Conservation (phyloP, 345 rosid genomes). For the Heritiera littoralis region DNA sequence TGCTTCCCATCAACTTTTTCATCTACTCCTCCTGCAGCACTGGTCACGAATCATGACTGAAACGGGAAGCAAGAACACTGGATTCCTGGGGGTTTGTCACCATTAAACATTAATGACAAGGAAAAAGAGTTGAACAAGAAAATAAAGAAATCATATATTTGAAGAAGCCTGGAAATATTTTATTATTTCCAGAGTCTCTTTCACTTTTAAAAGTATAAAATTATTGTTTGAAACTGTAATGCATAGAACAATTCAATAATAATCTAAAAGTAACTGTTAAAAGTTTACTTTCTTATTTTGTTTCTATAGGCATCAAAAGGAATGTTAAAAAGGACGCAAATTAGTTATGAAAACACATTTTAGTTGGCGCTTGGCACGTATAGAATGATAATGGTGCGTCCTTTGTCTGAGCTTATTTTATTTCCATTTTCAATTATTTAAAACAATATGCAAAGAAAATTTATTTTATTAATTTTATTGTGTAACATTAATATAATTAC, state of each 20-base stretch:
- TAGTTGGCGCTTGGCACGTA: constrained; percentile 6
- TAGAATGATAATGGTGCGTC: not conserved
- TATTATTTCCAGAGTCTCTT: constrained; percentile 34
- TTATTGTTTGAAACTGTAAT: constrained; percentile 6
- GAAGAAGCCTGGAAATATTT: constrained; percentile 18
- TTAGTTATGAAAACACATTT: constrained; percentile 6
- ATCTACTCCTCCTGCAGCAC: constrained; percentile 19
- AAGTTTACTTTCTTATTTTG: not conserved
- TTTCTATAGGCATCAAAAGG: not conserved
- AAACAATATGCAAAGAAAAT: too few relatives aligned
- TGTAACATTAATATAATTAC: too few relatives aligned
- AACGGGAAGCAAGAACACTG: constrained; percentile 35
- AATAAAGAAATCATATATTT: constrained; percentile 9
- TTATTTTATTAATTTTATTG: too few relatives aligned
- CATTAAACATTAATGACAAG: constrained; percentile 32
- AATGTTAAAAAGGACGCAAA: not conserved
- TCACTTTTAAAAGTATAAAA: constrained; percentile 16
- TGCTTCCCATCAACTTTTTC: constrained; percentile 26
- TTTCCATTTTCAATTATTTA: too few relatives aligned
- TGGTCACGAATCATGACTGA: constrained; percentile 36
- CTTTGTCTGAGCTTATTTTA: too few relatives aligned
- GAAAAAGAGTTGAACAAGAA: constrained; percentile 20
- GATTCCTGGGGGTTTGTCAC: constrained; percentile 54
- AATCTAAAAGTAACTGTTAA: not conserved
- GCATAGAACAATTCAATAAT: not conserved